A percentile compares a stretch with the other conserved stretches of the same genome.
phyloP scores from a whole-genome alignment of 805 yeast species.

The Yamadazyma endophytica region DNA sequence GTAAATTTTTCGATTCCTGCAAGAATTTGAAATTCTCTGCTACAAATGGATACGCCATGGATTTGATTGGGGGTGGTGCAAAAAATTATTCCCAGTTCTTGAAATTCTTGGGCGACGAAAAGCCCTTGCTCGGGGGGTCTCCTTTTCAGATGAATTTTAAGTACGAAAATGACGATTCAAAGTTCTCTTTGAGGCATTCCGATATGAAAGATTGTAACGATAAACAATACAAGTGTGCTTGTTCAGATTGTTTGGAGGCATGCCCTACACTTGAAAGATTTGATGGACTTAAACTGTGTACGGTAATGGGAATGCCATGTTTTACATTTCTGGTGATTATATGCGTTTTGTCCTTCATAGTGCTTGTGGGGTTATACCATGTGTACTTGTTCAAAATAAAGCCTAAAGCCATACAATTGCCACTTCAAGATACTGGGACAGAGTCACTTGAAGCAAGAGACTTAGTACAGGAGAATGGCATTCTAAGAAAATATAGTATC shows the following conservation, averaged over 20 bases:
- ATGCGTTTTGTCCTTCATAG: conserved; percentile 36
- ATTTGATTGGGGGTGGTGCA: conserved; percentile 97
- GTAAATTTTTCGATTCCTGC: conserved; percentile 74
- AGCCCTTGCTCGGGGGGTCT: conserved; percentile 90
- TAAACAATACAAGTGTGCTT: conserved; percentile 69
- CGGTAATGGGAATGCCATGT: conserved; percentile 64
- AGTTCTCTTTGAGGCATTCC: conserved; percentile 22
- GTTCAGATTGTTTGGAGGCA: conserved; percentile 79
- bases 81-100: conserved; percentile 64
- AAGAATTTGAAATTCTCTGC: conserved; percentile 87
- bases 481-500: conserved; percentile 1
- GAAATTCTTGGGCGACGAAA: conserved; percentile 90
- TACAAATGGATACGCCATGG: conserved; percentile 96
- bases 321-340: conserved; percentile 60
- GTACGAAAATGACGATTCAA: conserved; percentile 32
- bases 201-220: conserved; percentile 55
- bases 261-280: conserved; percentile 68
- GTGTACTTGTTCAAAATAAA: conserved; percentile 19
- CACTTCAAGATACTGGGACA: too few species aligned
- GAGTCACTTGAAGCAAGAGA: too few species aligned
- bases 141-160: conserved; percentile 87
- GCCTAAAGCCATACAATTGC: too few species aligned
- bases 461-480: too few species aligned
- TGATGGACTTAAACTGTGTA: conserved; percentile 40
- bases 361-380: conserved; percentile 43